Evolutionary conservation across 495 filamentous ascomycete species (phyloP).

Genomic region (Cryomyces antarcticus): DNA sequence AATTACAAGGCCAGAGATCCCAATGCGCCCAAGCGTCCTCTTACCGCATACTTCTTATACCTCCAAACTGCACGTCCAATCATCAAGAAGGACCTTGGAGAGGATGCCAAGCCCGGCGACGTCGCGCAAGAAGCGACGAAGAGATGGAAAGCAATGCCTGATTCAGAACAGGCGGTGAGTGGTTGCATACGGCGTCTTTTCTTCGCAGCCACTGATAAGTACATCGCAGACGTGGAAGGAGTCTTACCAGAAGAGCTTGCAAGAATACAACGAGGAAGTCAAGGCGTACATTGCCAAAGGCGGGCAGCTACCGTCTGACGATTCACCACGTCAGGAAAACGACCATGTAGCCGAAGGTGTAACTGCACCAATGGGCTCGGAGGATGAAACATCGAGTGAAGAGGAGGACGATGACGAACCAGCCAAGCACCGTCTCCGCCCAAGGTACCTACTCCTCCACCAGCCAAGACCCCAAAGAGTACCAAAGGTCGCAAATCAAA

Average conservation of each 20-base stretch:
- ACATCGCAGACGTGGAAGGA: background rate
- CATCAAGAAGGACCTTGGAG: slow-evolving; percentile 57
- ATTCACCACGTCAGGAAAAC: background rate
- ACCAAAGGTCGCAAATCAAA: slow-evolving; percentile 8
- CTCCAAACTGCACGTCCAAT: slow-evolving; percentile 61
- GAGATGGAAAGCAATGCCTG: slow-evolving; percentile 59
- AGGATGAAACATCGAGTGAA: background rate
- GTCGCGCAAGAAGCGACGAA: slow-evolving; percentile 64
- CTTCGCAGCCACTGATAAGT: slow-evolving; percentile 2
- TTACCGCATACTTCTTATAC: slow-evolving; percentile 89
- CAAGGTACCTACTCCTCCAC: background rate
- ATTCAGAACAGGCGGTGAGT: slow-evolving; percentile 49
- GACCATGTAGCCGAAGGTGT: background rate
- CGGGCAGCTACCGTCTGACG: background rate
- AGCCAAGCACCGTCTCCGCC: slow-evolving; percentile 2
- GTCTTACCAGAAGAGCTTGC: slow-evolving; percentile 4
- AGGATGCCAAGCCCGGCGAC: slow-evolving; percentile 49
- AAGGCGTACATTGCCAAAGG: slow-evolving; percentile 3
- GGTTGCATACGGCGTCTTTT: slow-evolving; percentile 6
- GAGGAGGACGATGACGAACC: slow-evolving; percentile 4
- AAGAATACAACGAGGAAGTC: slow-evolving; percentile 4
- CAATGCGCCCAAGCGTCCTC: slow-evolving; percentile 79
- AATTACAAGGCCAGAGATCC: slow-evolving; percentile 49
- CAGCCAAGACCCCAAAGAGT: background rate
- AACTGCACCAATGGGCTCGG: background rate